Evolutionary conservation across 2,329 filamentous ascomycete genomes (phyloP), one percentile per base, ranked within the genome.

Genomic region (Coniochaeta pulveracea): DNA sequence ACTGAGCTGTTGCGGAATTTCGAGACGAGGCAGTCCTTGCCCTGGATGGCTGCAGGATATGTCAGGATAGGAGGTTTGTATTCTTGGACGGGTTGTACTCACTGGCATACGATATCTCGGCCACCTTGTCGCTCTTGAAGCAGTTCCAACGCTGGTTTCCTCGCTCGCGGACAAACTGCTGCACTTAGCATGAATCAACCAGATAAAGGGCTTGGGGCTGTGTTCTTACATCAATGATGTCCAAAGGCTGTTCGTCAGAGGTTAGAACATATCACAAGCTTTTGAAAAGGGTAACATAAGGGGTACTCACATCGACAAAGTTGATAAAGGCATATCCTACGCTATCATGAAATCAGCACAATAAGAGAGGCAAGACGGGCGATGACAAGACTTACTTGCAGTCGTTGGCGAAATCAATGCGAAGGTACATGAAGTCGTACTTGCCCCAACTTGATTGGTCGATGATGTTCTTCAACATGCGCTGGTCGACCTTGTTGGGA

Each of bases 321-420:
- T 98, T 95, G 60, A 98, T 85, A 57, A 96, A 98, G 0, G 86
- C 89, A 56, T 96, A 96, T 28, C 91, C 91, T 37, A 96, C 89
- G 52, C 86, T 93, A 34, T 38, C 51, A 23, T 56, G 56, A 43
- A 40, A 19, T 14, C 18, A 6, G 26, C 9, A 7, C 16, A 12
- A 7, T 26, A 8, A 19, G 4, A 5, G 18, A 19, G 6, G 12
- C 11, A 9, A 8, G 8, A n/a, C 4, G 19, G 9, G 5, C 21
- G 15, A 3, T 4, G 29, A 12, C 8, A 14, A 5, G 23, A 66
- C 79, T 59, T 57, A 84, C 79, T 86, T 88, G 77, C 81, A 85
- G 41, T 85, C 76, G 46, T 85, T 85, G 34, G 75, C 76, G 45
- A 88, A 88, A 52, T 88, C 83, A 46, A 96, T 96, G 24, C 91